These are phyloP conservation scores for Epicoccum sorghinum DNA, from an alignment of 2,329 filamentous ascomycete genomes.

Conservation along the genomic window DNA sequence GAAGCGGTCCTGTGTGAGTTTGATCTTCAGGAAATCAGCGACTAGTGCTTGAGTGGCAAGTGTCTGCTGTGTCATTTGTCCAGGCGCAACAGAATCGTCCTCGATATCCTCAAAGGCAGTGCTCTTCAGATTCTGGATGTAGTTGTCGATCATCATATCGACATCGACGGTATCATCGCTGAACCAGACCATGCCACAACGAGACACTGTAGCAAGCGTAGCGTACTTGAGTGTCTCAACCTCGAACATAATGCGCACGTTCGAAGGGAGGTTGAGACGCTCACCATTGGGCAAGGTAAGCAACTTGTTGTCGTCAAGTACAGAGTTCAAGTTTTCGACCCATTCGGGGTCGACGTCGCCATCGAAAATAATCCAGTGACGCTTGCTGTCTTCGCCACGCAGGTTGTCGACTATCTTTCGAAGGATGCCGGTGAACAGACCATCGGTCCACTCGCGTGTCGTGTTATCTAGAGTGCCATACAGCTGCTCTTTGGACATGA, in stretches of 20 bases:
- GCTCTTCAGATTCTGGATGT: conserved; percentile 80
- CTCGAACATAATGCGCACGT: conserved; percentile 99
- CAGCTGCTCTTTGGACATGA: conserved; percentile 98
- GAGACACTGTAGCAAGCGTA: conserved; percentile 96
- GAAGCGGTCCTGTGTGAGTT: conserved; percentile 80
- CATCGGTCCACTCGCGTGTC: conserved; percentile 98
- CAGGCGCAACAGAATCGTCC: conserved; percentile 77
- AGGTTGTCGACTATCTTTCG: conserved; percentile 99
- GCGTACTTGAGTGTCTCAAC: conserved; percentile 98
- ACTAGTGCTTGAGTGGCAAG: conserved; percentile 79
- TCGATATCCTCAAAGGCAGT: conserved; percentile 94
- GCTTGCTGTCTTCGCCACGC: conserved; percentile 92
- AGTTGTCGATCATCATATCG: conserved; percentile 90
- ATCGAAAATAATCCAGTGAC: conserved; percentile 99
- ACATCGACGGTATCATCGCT: conserved; percentile 96
- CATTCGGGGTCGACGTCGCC: conserved; percentile 99
- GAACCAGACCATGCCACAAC: conserved; percentile 99
- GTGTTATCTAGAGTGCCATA: conserved; percentile 97
- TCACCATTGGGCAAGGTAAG: conserved; percentile 97
- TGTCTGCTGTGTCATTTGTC: conserved; percentile 64
- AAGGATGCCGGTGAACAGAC: conserved; percentile 95
- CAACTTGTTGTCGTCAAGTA: conserved; percentile 98
- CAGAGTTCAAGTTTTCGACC: conserved; percentile 99
- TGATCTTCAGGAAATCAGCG: conserved; percentile 77
- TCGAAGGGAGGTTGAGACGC: conserved; percentile 89